Evolutionary conservation across 208 protist species (phyloP).

Genomic region (Leishmania arabica): DNA sequence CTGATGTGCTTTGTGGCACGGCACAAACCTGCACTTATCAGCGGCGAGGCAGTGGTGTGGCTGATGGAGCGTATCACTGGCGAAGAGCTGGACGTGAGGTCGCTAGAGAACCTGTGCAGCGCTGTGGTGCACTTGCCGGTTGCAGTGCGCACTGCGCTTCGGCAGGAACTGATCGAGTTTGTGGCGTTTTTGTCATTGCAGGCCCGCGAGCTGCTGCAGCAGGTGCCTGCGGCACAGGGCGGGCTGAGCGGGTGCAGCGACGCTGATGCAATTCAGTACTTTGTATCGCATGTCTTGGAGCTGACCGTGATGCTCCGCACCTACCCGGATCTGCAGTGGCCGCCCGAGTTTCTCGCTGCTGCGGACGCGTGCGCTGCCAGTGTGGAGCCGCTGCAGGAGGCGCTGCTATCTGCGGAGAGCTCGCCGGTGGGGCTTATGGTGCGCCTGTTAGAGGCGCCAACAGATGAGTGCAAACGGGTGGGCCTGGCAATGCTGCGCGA

Average conservation of each 20-base stretch:
- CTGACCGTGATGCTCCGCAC: constrained; percentile 18
- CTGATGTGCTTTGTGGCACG: constrained; percentile 65
- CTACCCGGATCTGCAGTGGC: constrained; percentile 18
- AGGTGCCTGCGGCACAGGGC: constrained; percentile 40
- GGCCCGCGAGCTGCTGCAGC: constrained; percentile 39
- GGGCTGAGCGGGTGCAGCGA: constrained; percentile 43
- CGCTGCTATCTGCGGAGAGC: constrained; percentile 28
- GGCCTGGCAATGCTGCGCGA: constrained; percentile 61
- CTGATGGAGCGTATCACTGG: constrained; percentile 71
- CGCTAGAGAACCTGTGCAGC: constrained; percentile 40
- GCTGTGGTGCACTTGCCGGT: constrained; percentile 49
- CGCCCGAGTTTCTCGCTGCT: constrained; percentile 24
- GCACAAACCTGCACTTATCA: constrained; percentile 54
- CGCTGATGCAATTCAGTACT: constrained; percentile 37
- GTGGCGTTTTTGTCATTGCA: constrained; percentile 41
- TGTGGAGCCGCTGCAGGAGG: constrained; percentile 24
- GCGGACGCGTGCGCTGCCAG: constrained; percentile 19
- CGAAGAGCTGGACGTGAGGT: constrained; percentile 57
- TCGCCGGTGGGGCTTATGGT: constrained; percentile 41
- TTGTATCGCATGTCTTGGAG: constrained; percentile 31
- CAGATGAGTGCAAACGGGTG: constrained; percentile 36
- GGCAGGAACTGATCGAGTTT: constrained; percentile 49
- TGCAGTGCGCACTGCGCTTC: constrained; percentile 33
- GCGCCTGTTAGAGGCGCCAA: constrained; percentile 40
- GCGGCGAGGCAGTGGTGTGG: constrained; percentile 57